Conservation (phyloP, 2,329 filamentous ascomycete genomes). For the Aspergillus sp. region DNA sequence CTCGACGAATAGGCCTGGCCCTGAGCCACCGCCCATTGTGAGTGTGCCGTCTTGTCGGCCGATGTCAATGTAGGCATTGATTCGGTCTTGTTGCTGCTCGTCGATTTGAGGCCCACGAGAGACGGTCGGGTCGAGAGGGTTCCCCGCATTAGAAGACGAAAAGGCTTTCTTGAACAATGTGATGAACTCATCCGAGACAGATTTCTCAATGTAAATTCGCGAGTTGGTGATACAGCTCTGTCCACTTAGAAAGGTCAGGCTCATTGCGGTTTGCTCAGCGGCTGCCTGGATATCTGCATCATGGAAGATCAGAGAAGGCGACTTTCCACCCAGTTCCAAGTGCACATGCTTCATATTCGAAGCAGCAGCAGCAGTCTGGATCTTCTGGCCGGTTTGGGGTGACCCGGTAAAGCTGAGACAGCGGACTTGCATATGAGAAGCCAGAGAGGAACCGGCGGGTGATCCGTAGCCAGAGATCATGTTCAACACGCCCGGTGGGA, state of each 20-base stretch:
- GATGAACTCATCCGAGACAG: conserved; percentile 79
- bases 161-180: conserved; percentile 71
- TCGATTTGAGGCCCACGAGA: conserved; percentile 85
- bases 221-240: conserved; percentile 59
- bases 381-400: conserved; percentile 51
- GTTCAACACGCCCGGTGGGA: conserved; percentile 43
- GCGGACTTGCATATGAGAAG: conserved; percentile 58
- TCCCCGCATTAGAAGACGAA: conserved; percentile 66
- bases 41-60: conserved; percentile 62
- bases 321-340: conserved; percentile 33
- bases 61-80: conserved; percentile 69
- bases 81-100: conserved; percentile 75
- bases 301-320: conserved; percentile 29
- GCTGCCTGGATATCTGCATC: conserved; percentile 44
- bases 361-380: conserved; percentile 35
- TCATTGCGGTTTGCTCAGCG: conserved; percentile 38
- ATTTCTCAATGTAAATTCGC: conserved; percentile 76
- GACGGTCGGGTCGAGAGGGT: conserved; percentile 70
- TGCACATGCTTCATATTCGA: conserved; percentile 32
- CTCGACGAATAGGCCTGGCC: conserved; percentile 82
- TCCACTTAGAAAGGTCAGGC: conserved; percentile 52
- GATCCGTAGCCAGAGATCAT: conserved; percentile 59
- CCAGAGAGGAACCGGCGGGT: conserved; percentile 47
- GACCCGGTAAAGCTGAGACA: conserved; percentile 60
- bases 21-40: conserved; percentile 63